Evolutionary conservation across 306 rosid genomes (phyloP).

Genomic region (Mucuna pruriens): DNA sequence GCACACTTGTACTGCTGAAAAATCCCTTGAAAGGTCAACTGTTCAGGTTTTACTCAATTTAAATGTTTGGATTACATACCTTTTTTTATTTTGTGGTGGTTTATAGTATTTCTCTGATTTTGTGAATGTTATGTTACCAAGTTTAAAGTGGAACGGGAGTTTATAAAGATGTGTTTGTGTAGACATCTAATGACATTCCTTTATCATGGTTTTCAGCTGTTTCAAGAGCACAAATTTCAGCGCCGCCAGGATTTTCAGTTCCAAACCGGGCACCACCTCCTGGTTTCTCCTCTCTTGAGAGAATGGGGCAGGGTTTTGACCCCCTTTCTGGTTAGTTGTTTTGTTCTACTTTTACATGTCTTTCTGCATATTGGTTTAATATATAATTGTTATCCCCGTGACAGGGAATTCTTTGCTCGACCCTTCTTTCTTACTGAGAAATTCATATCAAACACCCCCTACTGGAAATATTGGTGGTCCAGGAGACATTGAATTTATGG

Average conservation of each 20-base stretch:
- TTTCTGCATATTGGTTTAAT: constrained; percentile 5
- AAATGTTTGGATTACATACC: background rate
- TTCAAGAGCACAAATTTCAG: constrained; percentile 81
- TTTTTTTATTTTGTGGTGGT: background rate
- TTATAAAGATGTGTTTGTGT: background rate
- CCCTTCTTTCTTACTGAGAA: constrained; percentile 60
- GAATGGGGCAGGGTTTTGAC: constrained; percentile 72
- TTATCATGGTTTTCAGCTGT: constrained; percentile 47
- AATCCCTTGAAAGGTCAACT: background rate
- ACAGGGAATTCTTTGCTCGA: constrained; percentile 73
- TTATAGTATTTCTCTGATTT: background rate
- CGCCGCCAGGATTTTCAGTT: constrained; percentile 88
- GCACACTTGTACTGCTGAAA: background rate
- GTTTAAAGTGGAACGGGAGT: background rate
- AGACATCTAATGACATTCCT: constrained; percentile 27
- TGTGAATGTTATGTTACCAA: background rate
- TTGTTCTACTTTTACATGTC: background rate
- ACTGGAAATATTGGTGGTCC: constrained; percentile 58
- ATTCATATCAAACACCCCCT: constrained; percentile 61
- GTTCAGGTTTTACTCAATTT: background rate
- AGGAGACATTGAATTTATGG: constrained; percentile 82
- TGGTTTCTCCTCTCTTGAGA: constrained; percentile 81
- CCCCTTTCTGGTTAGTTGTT: constrained; percentile 63
- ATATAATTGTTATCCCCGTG: background rate
- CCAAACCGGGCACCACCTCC: constrained; percentile 88